Percentiles rank a stretch among this genome's conserved stretches.
phyloP scores from a whole-genome alignment of 2,329 filamentous ascomycete species.

The Apiospora arundinis region DNA sequence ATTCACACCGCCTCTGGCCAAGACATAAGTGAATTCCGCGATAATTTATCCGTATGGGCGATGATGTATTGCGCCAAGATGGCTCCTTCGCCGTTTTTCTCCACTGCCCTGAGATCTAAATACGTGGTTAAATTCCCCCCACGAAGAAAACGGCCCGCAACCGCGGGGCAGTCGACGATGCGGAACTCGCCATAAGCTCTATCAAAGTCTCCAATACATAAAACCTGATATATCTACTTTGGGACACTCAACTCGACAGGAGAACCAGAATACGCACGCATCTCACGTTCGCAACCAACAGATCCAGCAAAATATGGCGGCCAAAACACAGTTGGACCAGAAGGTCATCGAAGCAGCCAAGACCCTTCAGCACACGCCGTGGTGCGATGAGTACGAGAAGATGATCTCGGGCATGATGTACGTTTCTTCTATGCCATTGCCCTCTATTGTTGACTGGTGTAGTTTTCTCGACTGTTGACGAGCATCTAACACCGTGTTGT shows the following conservation, averaged over 20 bases:
- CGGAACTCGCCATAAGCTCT: background rate
- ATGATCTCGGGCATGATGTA: conserved; percentile 70
- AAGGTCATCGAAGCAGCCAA: conserved; percentile 52
- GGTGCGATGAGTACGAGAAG: conserved; percentile 67
- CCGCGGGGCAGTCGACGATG: background rate
- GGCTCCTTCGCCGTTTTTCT: background rate
- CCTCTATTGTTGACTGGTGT: background rate
- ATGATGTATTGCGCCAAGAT: conserved; percentile 17
- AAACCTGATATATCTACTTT: background rate
- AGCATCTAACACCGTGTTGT: background rate
- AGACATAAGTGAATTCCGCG: background rate
- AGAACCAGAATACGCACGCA: no score
- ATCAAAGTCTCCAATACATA: background rate
- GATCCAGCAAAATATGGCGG: conserved; percentile 40
- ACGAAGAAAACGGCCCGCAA: conserved; percentile 13
- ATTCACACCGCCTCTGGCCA: background rate
- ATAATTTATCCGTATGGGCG: background rate
- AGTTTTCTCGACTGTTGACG: background rate
- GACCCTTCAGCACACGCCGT: conserved; percentile 57
- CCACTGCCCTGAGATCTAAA: background rate
- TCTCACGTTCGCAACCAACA: background rate
- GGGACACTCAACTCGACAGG: background rate
- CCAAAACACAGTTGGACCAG: conserved; percentile 46
- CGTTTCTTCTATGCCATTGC: conserved; percentile 28
- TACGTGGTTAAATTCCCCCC: background rate